Evolutionary conservation across 2,329 filamentous ascomycete genomes (phyloP).

Genomic region (Hortaea sp.): DNA sequence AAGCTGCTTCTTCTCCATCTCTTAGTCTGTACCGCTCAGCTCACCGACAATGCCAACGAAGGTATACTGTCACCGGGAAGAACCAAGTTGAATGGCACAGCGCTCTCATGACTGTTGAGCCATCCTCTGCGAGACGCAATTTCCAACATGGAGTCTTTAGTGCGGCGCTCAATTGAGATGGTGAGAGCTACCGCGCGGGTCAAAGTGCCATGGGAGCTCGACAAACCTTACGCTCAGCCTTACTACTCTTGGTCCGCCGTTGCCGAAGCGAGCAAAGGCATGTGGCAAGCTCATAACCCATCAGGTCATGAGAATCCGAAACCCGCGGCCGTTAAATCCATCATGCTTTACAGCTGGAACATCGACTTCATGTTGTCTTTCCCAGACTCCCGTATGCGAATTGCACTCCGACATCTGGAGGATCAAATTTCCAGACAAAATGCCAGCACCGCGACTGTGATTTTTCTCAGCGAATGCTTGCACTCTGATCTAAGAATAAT

Average conservation of each 20-base stretch:
- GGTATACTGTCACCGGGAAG: too few species aligned
- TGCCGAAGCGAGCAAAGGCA: not conserved
- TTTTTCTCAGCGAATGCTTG: conserved; percentile 47
- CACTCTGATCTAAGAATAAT: conserved; percentile 37
- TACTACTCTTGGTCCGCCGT: conserved; percentile 6
- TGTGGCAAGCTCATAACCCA: conserved; percentile 9
- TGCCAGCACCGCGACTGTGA: conserved; percentile 25
- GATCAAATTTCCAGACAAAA: conserved; percentile 16
- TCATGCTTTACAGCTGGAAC: conserved; percentile 38
- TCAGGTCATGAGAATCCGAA: not conserved
- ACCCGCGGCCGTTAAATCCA: not conserved
- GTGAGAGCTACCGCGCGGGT: not conserved
- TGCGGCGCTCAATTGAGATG: not conserved
- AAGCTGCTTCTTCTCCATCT: too few species aligned
- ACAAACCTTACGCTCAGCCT: conserved; percentile 14
- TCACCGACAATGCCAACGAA: too few species aligned
- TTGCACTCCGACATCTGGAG: conserved; percentile 31
- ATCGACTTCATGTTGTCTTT: conserved; percentile 37
- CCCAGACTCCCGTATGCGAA: conserved; percentile 30
- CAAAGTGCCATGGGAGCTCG: conserved; percentile 13
- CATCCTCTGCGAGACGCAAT: too few species aligned
- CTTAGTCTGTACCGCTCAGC: too few species aligned
- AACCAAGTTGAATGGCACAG: too few species aligned
- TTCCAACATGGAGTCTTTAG: not conserved
- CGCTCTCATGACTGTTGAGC: too few species aligned